Evolutionary conservation across 495 filamentous ascomycete genomes (phyloP).

Genomic region (Daldinia bambusicola): DNA sequence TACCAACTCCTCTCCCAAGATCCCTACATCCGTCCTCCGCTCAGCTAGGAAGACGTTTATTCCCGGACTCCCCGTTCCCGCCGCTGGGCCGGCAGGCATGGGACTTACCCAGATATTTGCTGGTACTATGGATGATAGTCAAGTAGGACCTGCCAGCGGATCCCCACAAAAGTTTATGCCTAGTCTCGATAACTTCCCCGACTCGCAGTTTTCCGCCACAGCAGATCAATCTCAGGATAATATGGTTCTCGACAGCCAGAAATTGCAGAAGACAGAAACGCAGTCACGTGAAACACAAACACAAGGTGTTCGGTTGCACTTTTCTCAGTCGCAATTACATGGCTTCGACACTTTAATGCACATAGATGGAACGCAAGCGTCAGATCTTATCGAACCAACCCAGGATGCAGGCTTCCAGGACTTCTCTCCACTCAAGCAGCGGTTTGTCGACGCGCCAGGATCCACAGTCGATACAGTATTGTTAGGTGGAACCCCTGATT

Average conservation of each 20-base stretch:
- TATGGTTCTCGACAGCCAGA: slow-evolving; percentile 74
- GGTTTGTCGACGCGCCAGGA: slow-evolving; percentile 69
- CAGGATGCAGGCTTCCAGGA: slow-evolving; percentile 83
- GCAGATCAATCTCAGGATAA: slow-evolving; percentile 59
- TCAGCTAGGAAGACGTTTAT: slow-evolving; percentile 69
- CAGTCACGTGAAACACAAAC: slow-evolving; percentile 54
- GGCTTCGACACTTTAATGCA: slow-evolving; percentile 61
- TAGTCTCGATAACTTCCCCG: slow-evolving; percentile 55
- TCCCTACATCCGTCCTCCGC: slow-evolving; percentile 64
- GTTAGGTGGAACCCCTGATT: slow-evolving; percentile 54
- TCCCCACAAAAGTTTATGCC: slow-evolving; percentile 55
- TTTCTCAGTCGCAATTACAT: slow-evolving; percentile 64
- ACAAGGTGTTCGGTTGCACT: slow-evolving; percentile 62
- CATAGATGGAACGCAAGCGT: slow-evolving; percentile 65
- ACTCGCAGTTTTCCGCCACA: slow-evolving; percentile 61
- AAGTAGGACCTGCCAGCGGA: slow-evolving; percentile 45
- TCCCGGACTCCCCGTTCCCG: slow-evolving; percentile 64
- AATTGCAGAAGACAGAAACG: slow-evolving; percentile 36
- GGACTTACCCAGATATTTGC: slow-evolving; percentile 92
- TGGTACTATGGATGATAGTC: slow-evolving; percentile 83
- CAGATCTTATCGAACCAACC: slow-evolving; percentile 76
- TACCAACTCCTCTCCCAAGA: slow-evolving; percentile 53
- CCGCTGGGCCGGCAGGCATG: slow-evolving; percentile 67
- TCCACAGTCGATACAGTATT: slow-evolving; percentile 79
- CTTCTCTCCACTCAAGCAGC: slow-evolving; percentile 63